phyloP scores from a whole-genome alignment of 1,139 yeast species.

The Lodderomyces pseudojiufengensis region DNA sequence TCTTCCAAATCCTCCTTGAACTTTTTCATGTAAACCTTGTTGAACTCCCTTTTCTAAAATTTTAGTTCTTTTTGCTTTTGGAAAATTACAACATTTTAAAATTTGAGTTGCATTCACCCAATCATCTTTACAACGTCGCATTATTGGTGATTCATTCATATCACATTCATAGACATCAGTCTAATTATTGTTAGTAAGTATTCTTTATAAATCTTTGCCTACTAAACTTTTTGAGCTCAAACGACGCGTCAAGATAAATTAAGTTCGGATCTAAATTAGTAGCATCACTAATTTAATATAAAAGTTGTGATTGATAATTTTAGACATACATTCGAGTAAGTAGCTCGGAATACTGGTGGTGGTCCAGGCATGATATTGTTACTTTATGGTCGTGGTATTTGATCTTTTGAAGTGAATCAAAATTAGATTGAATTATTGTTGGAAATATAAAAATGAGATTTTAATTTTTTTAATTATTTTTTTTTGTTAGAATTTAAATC shows the following conservation, averaged over 20 bases:
- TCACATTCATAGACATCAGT: constrained; percentile 81
- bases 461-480: no score
- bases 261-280: no score
- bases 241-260: constrained; percentile 10
- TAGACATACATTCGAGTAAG: constrained; percentile 16
- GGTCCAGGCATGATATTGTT: constrained; percentile 5
- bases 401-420: no score
- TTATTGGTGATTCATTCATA: constrained; percentile 79
- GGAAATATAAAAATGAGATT: no score
- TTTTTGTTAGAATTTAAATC: no score
- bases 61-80: constrained; percentile 89
- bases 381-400: neutral
- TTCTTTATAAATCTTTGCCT: neutral
- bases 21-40: constrained; percentile 81
- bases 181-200: constrained; percentile 14
- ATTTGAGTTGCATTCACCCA: constrained; percentile 99
- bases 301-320: no score
- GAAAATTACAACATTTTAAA: constrained; percentile 88
- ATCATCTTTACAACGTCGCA: constrained; percentile 87
- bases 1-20: constrained; percentile 96
- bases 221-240: neutral
- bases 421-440: no score
- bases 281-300: no score
- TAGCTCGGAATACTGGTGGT: constrained; percentile 16
- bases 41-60: constrained; percentile 90